These are phyloP conservation scores for Glarea lozoyensis DNA, from an alignment of 495 filamentous ascomycete species.

Conservation along the genomic window DNA sequence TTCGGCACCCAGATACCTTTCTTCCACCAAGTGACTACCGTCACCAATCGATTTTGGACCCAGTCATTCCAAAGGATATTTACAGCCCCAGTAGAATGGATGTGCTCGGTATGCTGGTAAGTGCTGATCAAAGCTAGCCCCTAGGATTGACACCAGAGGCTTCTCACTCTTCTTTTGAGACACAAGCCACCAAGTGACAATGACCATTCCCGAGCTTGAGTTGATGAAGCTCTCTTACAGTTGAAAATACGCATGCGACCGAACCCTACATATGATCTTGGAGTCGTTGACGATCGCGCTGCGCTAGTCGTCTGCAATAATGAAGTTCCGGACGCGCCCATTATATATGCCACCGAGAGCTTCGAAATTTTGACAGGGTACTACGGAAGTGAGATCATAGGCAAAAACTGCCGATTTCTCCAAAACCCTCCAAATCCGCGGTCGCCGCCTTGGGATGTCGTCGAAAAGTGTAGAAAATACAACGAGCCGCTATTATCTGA, in stretches of 20 bases:
- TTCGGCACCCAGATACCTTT: no score
- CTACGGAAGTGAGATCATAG: constrained; percentile 28
- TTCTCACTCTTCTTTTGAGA: neutral
- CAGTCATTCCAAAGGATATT: no score
- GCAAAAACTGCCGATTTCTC: constrained; percentile 44
- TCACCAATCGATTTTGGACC: no score
- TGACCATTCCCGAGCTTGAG: no score
- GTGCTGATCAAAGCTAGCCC: no score
- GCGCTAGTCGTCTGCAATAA: constrained; percentile 42
- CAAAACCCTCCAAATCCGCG: constrained; percentile 30
- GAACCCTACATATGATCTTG: constrained; percentile 34
- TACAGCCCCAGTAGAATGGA: no score
- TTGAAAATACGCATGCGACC: constrained; percentile 30
- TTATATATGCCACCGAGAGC: constrained; percentile 38
- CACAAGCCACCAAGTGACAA: neutral
- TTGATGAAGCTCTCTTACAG: no score
- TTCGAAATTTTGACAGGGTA: constrained; percentile 40
- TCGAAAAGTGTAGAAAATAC: constrained; percentile 26
- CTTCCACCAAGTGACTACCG: no score
- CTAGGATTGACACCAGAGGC: no score
- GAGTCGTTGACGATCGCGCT: constrained; percentile 35
- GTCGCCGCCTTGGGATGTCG: constrained; percentile 16
- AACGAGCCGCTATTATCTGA: constrained; percentile 26
- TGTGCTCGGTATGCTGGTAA: no score
- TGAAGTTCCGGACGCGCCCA: constrained; percentile 31